phyloP scores from a whole-genome alignment of 164 flowering plant species.

The Aristolochia contorta region DNA sequence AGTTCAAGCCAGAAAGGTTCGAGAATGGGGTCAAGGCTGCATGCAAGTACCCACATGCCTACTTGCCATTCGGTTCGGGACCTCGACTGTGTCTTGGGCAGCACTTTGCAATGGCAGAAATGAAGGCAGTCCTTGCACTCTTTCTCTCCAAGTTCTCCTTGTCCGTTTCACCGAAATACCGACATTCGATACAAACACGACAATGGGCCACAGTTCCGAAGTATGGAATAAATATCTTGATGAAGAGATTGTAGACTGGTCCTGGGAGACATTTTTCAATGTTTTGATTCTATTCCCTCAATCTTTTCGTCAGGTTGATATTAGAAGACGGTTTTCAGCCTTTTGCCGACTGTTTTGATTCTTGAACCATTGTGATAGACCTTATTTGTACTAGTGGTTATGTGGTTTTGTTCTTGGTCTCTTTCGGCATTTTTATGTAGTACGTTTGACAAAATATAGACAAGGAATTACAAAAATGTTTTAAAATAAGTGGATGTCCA shows the following conservation, averaged over 20 bases:
- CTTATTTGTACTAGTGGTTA: too few species aligned
- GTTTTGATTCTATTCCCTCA: too few species aligned
- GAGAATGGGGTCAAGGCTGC: slow-evolving; percentile 3
- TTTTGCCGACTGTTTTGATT: too few species aligned
- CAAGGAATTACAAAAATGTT: too few species aligned
- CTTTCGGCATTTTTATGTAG: too few species aligned
- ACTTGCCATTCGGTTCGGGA: slow-evolving; percentile 7
- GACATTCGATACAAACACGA: slow-evolving; percentile 1
- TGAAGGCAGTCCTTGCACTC: slow-evolving; percentile 3
- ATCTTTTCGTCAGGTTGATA: too few species aligned
- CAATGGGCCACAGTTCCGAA: slow-evolving; percentile 4
- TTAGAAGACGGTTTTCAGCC: too few species aligned
- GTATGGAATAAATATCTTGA: slow-evolving; percentile 11
- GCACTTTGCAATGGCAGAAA: slow-evolving; percentile 1
- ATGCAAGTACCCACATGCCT: slow-evolving; percentile 8
- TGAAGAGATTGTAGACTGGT: not conserved
- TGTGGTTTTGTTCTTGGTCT: too few species aligned
- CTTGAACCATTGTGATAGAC: too few species aligned
- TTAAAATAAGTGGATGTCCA: too few species aligned
- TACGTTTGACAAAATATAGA: too few species aligned
- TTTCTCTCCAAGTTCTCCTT: slow-evolving; percentile 7
- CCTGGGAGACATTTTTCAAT: too few species aligned
- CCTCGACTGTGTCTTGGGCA: slow-evolving; percentile 1
- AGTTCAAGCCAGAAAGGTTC: slow-evolving; percentile 13
- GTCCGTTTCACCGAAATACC: slow-evolving; percentile 12